These are phyloP conservation scores for Guillardia theta DNA, from an alignment of 78 protist species.

Conservation along the genomic window DNA sequence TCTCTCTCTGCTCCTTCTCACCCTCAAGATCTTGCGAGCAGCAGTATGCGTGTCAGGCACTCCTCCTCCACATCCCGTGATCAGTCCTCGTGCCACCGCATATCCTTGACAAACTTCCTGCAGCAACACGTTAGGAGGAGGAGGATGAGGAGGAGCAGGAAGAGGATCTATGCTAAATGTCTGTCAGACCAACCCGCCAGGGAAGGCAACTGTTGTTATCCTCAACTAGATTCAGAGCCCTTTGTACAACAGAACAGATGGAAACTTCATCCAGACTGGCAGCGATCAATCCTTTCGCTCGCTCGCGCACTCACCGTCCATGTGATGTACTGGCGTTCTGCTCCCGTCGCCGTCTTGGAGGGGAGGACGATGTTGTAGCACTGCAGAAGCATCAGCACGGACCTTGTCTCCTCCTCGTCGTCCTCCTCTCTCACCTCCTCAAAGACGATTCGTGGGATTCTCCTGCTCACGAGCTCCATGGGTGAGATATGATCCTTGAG, in stretches of 20 bases:
- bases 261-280: not conserved
- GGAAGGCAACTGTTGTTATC: not conserved
- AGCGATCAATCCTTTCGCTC: too few species aligned
- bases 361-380: constrained; percentile 25
- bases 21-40: not conserved
- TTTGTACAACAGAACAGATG: not conserved
- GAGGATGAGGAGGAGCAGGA: not conserved
- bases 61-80: not conserved
- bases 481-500: not conserved
- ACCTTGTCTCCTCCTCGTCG: too few species aligned
- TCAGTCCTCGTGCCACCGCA: not conserved
- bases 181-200: not conserved
- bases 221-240: constrained; percentile 21
- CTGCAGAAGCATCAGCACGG: too few species aligned
- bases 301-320: not conserved
- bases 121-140: not conserved
- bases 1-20: too few species aligned
- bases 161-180: not conserved
- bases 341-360: not conserved
- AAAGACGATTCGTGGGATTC: constrained; percentile 36
- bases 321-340: not conserved
- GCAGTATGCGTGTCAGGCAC: not conserved
- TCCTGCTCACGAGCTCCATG: not conserved
- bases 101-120: constrained; percentile 6
- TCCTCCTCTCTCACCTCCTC: too few species aligned